phyloP scores from a whole-genome alignment of 306 rosid genomes.

The Herpetospermum pedunculosum region DNA sequence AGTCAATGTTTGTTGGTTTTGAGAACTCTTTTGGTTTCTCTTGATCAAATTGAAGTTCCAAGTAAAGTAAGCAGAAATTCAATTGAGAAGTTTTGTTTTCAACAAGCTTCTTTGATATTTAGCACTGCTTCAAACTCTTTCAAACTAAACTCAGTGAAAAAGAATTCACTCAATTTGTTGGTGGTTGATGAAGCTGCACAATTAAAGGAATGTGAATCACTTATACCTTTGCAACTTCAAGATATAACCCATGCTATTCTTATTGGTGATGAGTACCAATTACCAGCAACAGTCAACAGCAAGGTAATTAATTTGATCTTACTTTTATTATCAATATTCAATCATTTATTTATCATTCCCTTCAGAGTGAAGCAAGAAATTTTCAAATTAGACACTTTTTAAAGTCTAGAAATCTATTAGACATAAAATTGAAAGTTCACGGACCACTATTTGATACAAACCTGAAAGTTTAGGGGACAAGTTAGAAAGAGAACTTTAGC shows the following conservation, averaged over 20 bases:
- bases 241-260: conserved; percentile 49
- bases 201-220: conserved; percentile 61
- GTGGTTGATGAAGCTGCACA: conserved; percentile 85
- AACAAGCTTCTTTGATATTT: conserved; percentile 46
- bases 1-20: conserved; percentile 28
- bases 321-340: not conserved
- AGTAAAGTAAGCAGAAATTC: not conserved
- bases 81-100: conserved; percentile 39
- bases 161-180: conserved; percentile 33
- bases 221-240: conserved; percentile 49
- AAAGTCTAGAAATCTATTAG: not conserved
- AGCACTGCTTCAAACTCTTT: conserved; percentile 57
- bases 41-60: conserved; percentile 33
- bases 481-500: no score
- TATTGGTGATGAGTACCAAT: conserved; percentile 70
- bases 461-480: not conserved
- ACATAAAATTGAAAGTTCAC: not conserved
- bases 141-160: conserved; percentile 29
- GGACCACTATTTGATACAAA: not conserved
- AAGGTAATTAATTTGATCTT: conserved; percentile 6
- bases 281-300: conserved; percentile 57
- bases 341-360: not conserved
- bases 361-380: not conserved
- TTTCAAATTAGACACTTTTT: not conserved
- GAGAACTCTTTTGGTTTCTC: conserved; percentile 22